Evolutionary conservation across 768 basidiomycete species (phyloP), one percentile per base, ranked within the genome.

Genomic region (Leucocoprinus leucothites): DNA sequence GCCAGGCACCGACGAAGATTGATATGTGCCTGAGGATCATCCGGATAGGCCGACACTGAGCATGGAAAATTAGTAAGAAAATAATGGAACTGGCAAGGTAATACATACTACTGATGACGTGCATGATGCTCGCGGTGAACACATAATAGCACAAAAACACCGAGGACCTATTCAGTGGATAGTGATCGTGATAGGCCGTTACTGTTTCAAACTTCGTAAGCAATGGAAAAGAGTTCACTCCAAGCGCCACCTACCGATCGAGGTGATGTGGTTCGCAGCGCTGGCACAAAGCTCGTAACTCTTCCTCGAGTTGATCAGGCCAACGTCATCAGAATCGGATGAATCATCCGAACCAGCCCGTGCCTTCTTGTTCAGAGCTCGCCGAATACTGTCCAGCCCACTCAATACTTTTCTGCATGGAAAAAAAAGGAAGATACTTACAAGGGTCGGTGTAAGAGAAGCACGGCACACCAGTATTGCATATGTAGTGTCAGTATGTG

Each of bases 391-490:
- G 54, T 40, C 48, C 48, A 34, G 28, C 36, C 44, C 9, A 31
- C 21, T 65, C 50, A 63, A 55, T 24, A 42, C n/a, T 51, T 36
- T 42, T 36, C 52, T 16, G 18, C 26, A 55, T 3, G 51, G 57
- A 51, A 25, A 8, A 24, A 45, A 48, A 49, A 44, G 38, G 34
- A 46, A 40, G 48, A 55, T 21, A 74, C 87, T 71, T 66, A 90
- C 88, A 91, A 91, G 9, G 89, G 89, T 16, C 89, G 81, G 66
- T 91, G 89, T 48, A 91, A 69, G 25, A 92, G 64, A 28, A 92
- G 65, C 21, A 85, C 82, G 9, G 87, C 81, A 64, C 87, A 89
- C 90, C 90, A 92, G 63, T 91, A 91, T 63, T 89, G 86, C 88
- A 91, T 87, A 64, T 91, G 89, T 48, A 92, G 71, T 38, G 86